A percentile compares a stretch with the other conserved stretches of the same genome.
Conservation (phyloP, 2,329 filamentous ascomycete species). For the Hypomyces rosellus region DNA sequence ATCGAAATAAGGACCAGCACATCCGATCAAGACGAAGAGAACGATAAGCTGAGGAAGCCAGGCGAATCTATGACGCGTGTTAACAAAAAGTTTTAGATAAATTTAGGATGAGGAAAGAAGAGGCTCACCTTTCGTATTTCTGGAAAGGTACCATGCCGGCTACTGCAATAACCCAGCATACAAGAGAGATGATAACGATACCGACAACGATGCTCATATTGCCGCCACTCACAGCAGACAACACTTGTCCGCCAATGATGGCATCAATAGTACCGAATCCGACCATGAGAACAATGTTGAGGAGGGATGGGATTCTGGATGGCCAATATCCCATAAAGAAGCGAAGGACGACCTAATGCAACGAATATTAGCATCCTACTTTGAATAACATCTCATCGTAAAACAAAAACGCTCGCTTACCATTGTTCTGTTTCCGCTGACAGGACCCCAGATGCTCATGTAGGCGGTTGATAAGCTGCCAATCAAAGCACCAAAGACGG, state of each 20-base stretch:
- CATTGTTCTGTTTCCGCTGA: conserved; percentile 72
- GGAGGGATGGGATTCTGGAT: conserved; percentile 24
- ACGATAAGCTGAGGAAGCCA: conserved; percentile 64
- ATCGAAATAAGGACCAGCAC: conserved; percentile 55
- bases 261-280: conserved; percentile 74
- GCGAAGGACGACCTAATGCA: conserved; percentile 53
- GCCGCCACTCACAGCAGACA: conserved; percentile 62
- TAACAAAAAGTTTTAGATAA: neutral
- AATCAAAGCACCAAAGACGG: conserved; percentile 69
- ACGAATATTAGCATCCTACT: neutral
- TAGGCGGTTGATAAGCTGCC: conserved; percentile 67
- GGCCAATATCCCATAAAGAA: conserved; percentile 67
- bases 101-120: neutral
- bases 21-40: conserved; percentile 65
- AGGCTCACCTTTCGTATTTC: conserved; percentile 53
- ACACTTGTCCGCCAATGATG: conserved; percentile 72
- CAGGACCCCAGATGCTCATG: conserved; percentile 70
- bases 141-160: conserved; percentile 54
- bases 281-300: conserved; percentile 55
- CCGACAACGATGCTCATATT: conserved; percentile 66
- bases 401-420: conserved; percentile 24
- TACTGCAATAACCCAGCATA: conserved; percentile 65
- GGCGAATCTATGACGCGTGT: conserved; percentile 19
- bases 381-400: no score
- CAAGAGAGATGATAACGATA: conserved; percentile 68